A percentile compares a stretch with the other conserved stretches of the same genome.
phyloP scores from a whole-genome alignment of 176 grass and related monocot genomes.

The Oropetium thomaeum region DNA sequence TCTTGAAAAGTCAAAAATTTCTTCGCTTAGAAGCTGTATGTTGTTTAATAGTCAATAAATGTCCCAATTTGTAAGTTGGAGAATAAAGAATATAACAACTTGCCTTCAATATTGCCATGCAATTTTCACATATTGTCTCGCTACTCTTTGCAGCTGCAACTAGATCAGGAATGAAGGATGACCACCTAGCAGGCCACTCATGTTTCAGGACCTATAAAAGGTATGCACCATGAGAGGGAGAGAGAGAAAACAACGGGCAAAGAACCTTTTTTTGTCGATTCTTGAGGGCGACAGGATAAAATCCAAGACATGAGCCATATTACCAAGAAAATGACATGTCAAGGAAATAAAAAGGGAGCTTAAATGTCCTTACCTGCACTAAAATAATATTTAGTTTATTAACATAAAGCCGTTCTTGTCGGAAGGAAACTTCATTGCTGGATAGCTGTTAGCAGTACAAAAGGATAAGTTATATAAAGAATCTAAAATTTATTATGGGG shows the following conservation, averaged over 20 bases:
- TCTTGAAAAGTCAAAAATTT: conserved; percentile 99
- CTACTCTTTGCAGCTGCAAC: conserved; percentile 96
- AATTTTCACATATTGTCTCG: conserved; percentile 98
- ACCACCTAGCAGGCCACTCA: conserved; percentile 95
- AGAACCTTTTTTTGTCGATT: neutral
- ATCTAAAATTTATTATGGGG: conserved; percentile 13
- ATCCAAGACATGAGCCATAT: conserved; percentile 9
- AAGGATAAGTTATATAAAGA: neutral
- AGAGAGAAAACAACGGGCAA: neutral
- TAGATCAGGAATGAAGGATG: conserved; percentile 92
- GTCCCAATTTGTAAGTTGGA: neutral
- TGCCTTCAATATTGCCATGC: conserved; percentile 99
- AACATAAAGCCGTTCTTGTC: conserved; percentile 95
- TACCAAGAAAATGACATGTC: conserved; percentile 2
- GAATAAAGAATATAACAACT: conserved; percentile 6
- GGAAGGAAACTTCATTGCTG: conserved; percentile 80
- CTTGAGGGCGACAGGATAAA: neutral
- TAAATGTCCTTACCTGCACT: conserved; percentile 72
- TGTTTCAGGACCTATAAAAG: conserved; percentile 89
- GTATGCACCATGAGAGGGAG: neutral
- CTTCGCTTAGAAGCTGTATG: conserved; percentile 95
- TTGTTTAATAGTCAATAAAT: conserved; percentile 2
- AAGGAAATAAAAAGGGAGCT: neutral
- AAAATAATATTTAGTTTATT: conserved; percentile 99
- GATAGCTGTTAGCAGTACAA: conserved; percentile 60